phyloP scores from a whole-genome alignment of 768 basidiomycete species.

The Mrakia blollopis region DNA sequence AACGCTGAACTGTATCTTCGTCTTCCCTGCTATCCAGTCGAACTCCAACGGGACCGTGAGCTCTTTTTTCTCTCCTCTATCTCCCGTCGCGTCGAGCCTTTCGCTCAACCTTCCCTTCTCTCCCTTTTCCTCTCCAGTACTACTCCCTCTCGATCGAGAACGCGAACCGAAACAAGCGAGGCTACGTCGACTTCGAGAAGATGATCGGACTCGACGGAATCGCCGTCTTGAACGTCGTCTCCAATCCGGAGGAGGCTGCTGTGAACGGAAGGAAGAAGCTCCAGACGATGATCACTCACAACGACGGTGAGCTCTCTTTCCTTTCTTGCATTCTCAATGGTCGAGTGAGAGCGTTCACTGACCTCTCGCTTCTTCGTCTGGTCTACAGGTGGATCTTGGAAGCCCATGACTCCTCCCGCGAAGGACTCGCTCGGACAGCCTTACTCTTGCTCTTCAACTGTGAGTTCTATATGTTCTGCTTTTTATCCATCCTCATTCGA shows the following conservation, averaged over 20 bases:
- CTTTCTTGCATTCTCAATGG: neutral
- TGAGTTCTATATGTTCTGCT: conserved; percentile 43
- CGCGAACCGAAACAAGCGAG: conserved; percentile 80
- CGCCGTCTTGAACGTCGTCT: conserved; percentile 82
- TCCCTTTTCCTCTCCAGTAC: conserved; percentile 49
- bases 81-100: no score
- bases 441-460: conserved; percentile 68
- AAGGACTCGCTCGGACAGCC: conserved; percentile 66
- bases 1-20: conserved; percentile 8
- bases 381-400: conserved; percentile 74
- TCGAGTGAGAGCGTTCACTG: conserved; percentile 16
- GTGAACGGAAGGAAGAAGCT: conserved; percentile 68
- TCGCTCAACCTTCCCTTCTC: neutral
- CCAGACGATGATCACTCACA: conserved; percentile 87
- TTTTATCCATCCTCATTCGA: conserved; percentile 23
- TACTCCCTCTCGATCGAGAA: conserved; percentile 79
- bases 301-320: conserved; percentile 65
- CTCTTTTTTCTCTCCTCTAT: neutral
- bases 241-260: conserved; percentile 69
- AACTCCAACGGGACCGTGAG: conserved; percentile 85
- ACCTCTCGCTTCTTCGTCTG: conserved; percentile 14
- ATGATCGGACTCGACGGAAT: conserved; percentile 94
- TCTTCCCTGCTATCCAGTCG: conserved; percentile 58
- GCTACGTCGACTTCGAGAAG: conserved; percentile 97
- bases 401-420: conserved; percentile 66